Conservation (phyloP, 176 grass and related monocot genomes). For the Oryza longistaminata region DNA sequence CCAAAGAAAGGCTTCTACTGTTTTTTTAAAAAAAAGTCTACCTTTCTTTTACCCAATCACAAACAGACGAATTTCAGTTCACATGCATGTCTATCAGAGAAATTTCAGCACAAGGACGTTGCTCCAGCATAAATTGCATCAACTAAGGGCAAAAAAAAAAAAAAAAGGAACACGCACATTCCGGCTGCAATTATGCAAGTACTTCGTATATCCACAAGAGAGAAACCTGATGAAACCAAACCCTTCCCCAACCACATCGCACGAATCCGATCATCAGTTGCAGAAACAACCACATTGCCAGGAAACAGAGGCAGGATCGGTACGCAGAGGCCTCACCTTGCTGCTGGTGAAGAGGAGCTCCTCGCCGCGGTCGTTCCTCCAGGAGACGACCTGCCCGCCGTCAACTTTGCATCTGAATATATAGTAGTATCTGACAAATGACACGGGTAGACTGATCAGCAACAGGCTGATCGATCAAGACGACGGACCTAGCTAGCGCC, state of each 20-base stretch:
- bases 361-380: conserved; percentile 88
- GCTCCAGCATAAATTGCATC: background rate
- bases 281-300: background rate
- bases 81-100: background rate
- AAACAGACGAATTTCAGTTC: background rate
- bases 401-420: conserved; percentile 20
- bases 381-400: conserved; percentile 91
- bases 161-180: background rate
- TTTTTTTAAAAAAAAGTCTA: background rate
- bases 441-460: conserved; percentile 3
- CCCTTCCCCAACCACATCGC: background rate
- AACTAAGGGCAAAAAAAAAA: background rate
- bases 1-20: background rate
- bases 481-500: conserved; percentile 13
- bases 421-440: conserved; percentile 4
- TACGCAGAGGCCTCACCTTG: conserved; percentile 53
- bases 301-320: background rate
- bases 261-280: background rate
- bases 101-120: background rate
- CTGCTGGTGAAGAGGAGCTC: conserved; percentile 96
- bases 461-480: conserved; percentile 4
- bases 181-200: background rate
- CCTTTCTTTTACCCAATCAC: background rate
- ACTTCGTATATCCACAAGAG: background rate
- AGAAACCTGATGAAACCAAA: background rate